Evolutionary conservation across 1,139 yeast genomes (phyloP), one percentile per base, ranked within the genome.

Genomic region (Cylindricascospora bacillispora): DNA sequence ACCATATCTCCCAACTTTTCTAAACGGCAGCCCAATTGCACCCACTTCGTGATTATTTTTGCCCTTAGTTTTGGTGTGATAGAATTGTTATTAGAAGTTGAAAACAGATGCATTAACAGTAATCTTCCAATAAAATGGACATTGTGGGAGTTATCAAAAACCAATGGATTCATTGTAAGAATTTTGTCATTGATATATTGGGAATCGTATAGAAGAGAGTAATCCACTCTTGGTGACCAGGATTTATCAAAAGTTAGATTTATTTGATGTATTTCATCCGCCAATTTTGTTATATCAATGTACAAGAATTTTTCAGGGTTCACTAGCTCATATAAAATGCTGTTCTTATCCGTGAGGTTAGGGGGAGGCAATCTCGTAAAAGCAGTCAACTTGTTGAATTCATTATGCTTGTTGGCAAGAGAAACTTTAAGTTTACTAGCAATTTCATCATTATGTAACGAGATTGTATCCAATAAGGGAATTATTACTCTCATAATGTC

Each of bases 1-100:
- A 86, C 86, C 89, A 85, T 82, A 49, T 89, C 93, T 29, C 98
- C 98, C 16, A 71, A 61, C 39, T 71, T 72, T 47, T 83, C 93
- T 37, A 86, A 67, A 21, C 66, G 59, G 39, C 81, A 73, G 4
- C 95, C 97, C 28, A 86, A 62, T 39, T 76, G 75, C 29, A 86
- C 80, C 98, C 97, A 89, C 51, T 75, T 79, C 32, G 75, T 73
- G 26, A 86, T 54, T 9, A 85, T 49, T 26, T 69, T 58, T 0
- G 94, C 93, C 35, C 89, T 69, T 28, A 60, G 57, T 25, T 45
- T 54, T 9, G 54, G 47, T 14, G 39, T 42, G 20, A 38, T 42
- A 3, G 43, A 30, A 13, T 42, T 45, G 13, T 31, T 32, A 12
- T 49, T 43, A 5, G 54, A 47, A n/a, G 26, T 26, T 13, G 45